A percentile compares a stretch with the other conserved stretches of the same genome.
phyloP scores from a whole-genome alignment of 306 rosid genomes.

The Cucurbita pepo region DNA sequence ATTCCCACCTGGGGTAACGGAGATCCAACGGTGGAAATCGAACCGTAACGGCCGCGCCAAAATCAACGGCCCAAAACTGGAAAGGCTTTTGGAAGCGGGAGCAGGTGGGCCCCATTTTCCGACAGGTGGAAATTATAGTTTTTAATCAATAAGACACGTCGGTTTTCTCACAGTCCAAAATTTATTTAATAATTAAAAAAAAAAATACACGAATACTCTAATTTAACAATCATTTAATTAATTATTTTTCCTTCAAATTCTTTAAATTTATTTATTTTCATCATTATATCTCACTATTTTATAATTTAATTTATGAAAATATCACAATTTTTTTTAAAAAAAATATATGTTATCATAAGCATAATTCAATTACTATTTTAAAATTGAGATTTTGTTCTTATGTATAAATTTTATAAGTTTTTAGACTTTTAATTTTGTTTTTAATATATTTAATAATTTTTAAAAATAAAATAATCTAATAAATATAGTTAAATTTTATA shows the following conservation, averaged over 20 bases:
- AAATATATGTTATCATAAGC: no score
- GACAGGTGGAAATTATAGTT: neutral
- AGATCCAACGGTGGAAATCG: neutral
- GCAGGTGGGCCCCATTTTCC: neutral
- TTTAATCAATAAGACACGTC: neutral
- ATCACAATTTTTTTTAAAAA: neutral
- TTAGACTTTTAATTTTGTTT: no score
- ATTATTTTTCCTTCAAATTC: neutral
- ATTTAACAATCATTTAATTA: neutral
- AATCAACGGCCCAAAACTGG: neutral
- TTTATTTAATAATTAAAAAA: no score
- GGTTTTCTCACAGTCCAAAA: neutral
- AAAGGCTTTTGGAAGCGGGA: neutral
- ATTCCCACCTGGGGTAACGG: neutral
- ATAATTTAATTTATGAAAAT: neutral
- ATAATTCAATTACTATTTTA: no score
- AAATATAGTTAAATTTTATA: no score
- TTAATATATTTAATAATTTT: no score
- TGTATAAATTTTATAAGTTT: no score
- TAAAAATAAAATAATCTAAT: no score
- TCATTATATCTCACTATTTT: neutral
- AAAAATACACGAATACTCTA: no score
- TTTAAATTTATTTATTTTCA: neutral
- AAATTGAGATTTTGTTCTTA: no score
- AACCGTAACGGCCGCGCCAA: neutral